A percentile compares a stretch with the other conserved stretches of the same genome.
phyloP scores from a whole-genome alignment of 306 rosid genomes.

The Aeschynomene evenia region DNA sequence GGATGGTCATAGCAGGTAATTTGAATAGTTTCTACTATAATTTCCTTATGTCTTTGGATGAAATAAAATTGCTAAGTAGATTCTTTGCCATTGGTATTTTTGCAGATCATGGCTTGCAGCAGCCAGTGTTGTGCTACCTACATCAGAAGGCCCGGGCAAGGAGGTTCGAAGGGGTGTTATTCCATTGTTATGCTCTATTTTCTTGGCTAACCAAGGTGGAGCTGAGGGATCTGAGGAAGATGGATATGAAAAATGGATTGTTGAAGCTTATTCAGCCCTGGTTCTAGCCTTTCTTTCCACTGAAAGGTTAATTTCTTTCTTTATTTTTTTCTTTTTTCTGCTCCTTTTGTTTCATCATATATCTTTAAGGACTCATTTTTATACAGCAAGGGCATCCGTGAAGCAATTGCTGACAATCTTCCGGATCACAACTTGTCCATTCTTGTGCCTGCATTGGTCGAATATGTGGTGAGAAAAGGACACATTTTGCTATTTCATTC shows the following conservation, averaged over 20 bases:
- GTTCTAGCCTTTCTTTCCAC: conserved; percentile 40
- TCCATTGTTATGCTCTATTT: conserved; percentile 74
- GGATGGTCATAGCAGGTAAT: conserved; percentile 83
- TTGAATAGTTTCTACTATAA: conserved; percentile 16
- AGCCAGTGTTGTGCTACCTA: conserved; percentile 31
- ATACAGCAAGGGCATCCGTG: conserved; percentile 30
- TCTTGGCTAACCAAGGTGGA: conserved; percentile 87
- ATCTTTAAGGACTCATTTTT: background rate
- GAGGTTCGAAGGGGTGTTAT: conserved; percentile 53
- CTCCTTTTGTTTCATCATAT: background rate
- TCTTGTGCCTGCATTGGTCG: conserved; percentile 93
- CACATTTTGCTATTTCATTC: too few relatives aligned
- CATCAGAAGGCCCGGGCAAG: conserved; percentile 45
- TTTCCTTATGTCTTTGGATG: background rate
- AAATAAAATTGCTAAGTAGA: background rate
- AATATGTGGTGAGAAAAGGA: conserved; percentile 98
- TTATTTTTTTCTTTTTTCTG: background rate
- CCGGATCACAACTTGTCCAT: conserved; percentile 55
- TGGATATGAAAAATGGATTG: conserved; percentile 50
- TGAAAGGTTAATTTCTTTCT: conserved; percentile 25
- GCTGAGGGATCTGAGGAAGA: conserved; percentile 72
- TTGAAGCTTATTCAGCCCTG: conserved; percentile 42
- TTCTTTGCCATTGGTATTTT: background rate
- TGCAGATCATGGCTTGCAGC: conserved; percentile 32
- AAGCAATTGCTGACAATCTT: conserved; percentile 32